Evolutionary conservation across 2,329 filamentous ascomycete genomes (phyloP).

Genomic region (Epicoccum sorghinum): DNA sequence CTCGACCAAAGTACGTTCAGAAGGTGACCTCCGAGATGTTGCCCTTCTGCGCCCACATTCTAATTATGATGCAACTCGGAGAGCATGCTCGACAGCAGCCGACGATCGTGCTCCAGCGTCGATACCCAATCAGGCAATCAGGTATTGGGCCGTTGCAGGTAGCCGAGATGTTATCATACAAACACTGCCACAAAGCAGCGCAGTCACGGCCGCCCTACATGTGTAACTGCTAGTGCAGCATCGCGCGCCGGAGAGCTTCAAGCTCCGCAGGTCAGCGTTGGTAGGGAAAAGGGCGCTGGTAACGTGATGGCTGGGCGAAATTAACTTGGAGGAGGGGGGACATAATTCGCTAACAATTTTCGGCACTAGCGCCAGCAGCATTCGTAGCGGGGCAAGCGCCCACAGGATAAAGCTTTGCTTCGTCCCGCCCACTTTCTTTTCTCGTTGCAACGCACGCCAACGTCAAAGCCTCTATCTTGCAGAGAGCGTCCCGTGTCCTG

Average conservation of each 20-base stretch:
- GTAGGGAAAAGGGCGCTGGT: constrained; percentile 13
- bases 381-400: background rate
- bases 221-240: background rate
- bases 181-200: background rate
- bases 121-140: constrained; percentile 19
- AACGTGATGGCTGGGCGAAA: constrained; percentile 8
- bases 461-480: constrained; percentile 28
- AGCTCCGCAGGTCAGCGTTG: background rate
- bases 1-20: background rate
- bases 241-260: constrained; percentile 11
- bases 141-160: constrained; percentile 12
- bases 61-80: background rate
- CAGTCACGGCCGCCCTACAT: background rate
- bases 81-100: constrained; percentile 2
- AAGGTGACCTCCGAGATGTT: background rate
- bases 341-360: background rate
- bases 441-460: constrained; percentile 25
- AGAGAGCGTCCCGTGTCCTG: constrained; percentile 39
- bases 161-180: background rate
- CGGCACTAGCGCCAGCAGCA: background rate
- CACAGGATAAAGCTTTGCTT: constrained; percentile 14
- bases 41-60: background rate
- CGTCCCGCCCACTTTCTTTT: constrained; percentile 14
- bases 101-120: constrained; percentile 11
- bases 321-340: too few species aligned